phyloP scores from a whole-genome alignment of 192 early-diverging fungal species.

The Piromyces finnis region DNA sequence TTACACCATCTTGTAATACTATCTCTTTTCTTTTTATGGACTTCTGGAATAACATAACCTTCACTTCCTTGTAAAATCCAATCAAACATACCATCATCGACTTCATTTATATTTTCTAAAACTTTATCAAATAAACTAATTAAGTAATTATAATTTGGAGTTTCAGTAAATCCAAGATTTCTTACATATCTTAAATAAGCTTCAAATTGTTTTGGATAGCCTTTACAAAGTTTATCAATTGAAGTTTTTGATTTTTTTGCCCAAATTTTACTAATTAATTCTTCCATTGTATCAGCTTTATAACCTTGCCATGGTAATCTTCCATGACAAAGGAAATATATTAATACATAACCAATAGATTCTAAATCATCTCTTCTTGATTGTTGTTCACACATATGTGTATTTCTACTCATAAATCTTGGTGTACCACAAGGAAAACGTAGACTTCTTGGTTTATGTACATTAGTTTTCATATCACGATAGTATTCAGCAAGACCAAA shows the following conservation, averaged over 20 bases:
- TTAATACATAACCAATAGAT: conserved; percentile 71
- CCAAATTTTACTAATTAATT: neutral
- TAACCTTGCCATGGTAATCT: conserved; percentile 84
- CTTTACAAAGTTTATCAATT: neutral
- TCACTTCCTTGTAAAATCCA: too few species aligned
- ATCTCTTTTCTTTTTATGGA: too few species aligned
- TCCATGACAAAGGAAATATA: conserved; percentile 72
- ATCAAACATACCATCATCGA: too few species aligned
- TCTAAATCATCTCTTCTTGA: conserved; percentile 81
- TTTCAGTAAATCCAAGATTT: too few species aligned
- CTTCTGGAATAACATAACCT: too few species aligned
- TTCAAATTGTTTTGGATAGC: neutral
- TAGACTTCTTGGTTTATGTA: conserved; percentile 4
- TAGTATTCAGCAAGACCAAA: conserved; percentile 84
- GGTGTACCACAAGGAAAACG: neutral
- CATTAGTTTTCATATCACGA: conserved; percentile 59
- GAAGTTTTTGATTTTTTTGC: neutral
- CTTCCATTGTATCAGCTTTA: conserved; percentile 52
- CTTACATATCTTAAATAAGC: too few species aligned
- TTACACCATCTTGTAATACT: too few species aligned
- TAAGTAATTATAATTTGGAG: too few species aligned
- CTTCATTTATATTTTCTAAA: too few species aligned
- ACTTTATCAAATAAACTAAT: too few species aligned
- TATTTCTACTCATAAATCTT: neutral
- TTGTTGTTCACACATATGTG: conserved; percentile 62